A percentile compares a stretch with the other conserved stretches of the same genome.
Conservation (phyloP, 768 basidiomycete genomes). For the Boletellus ananiceps region DNA sequence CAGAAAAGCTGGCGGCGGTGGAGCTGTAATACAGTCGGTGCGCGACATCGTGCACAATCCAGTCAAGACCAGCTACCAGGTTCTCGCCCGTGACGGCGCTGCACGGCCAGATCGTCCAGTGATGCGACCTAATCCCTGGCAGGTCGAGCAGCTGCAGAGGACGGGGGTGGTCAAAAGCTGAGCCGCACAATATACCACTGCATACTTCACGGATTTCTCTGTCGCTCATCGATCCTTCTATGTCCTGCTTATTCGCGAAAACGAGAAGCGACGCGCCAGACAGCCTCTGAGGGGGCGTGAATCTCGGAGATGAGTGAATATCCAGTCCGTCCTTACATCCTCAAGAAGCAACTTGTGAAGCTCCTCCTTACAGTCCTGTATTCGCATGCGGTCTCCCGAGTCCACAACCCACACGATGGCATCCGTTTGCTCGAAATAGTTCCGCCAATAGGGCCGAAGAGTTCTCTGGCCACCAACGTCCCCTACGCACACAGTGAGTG, state of each 20-base stretch:
- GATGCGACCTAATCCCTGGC: conserved; percentile 75
- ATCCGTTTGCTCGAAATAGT: conserved; percentile 99
- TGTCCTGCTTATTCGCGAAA: conserved; percentile 98
- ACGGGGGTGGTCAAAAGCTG: conserved; percentile 5
- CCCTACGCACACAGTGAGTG: conserved; percentile 82
- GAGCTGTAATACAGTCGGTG: conserved; percentile 81
- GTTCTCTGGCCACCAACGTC: conserved; percentile 97
- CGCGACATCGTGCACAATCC: conserved; percentile 89
- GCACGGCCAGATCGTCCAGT: conserved; percentile 88
- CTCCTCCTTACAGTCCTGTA: conserved; percentile 86
- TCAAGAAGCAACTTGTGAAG: conserved; percentile 82
- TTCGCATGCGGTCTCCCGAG: conserved; percentile 85
- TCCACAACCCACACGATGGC: conserved; percentile 99
- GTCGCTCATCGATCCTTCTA: conserved; percentile 79
- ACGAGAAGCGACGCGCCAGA: conserved; percentile 94
- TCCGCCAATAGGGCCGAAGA: conserved; percentile 95
- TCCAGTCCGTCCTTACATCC: conserved; percentile 59
- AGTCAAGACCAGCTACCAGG: conserved; percentile 80
- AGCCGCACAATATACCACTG: conserved; percentile 9
- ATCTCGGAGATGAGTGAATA: conserved; percentile 9
- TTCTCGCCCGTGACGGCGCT: conserved; percentile 89
- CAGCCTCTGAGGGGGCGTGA: conserved; percentile 56
- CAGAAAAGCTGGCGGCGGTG: conserved; percentile 11
- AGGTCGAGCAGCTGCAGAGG: conserved; percentile 72
- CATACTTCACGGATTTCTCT: conserved; percentile 80